Percentiles rank a stretch among this genome's conserved stretches.
These are phyloP conservation scores for Candida smagusa DNA, from an alignment of 1,139 yeast species.

Conservation along the genomic window DNA sequence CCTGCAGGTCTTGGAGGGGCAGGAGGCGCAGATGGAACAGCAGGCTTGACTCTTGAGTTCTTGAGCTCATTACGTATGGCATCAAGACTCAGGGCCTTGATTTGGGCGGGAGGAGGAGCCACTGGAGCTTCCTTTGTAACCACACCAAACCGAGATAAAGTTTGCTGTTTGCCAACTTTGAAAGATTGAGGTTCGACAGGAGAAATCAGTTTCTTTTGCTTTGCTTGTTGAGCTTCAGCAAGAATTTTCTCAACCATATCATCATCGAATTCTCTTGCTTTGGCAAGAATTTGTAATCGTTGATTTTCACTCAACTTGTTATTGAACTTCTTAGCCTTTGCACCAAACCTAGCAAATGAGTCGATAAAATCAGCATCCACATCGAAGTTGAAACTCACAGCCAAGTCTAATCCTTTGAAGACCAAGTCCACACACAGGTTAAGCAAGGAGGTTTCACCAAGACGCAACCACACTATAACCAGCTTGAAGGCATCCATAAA, in stretches of 20 bases:
- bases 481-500: slow-evolving; percentile 53
- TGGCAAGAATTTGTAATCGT: slow-evolving; percentile 51
- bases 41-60: slow-evolving; percentile 17
- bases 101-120: slow-evolving; percentile 37
- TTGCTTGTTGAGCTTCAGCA: slow-evolving; percentile 40
- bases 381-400: slow-evolving; percentile 47
- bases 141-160: slow-evolving; percentile 49
- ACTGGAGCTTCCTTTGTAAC: slow-evolving; percentile 34
- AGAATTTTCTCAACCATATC: slow-evolving; percentile 52
- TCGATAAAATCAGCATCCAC: slow-evolving; percentile 50
- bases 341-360: slow-evolving; percentile 59
- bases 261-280: slow-evolving; percentile 54
- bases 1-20: slow-evolving; percentile 85
- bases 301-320: slow-evolving; percentile 63
- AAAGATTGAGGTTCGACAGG: slow-evolving; percentile 5
- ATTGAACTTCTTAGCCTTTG: slow-evolving; percentile 61
- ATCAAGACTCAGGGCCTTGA: slow-evolving; percentile 37
- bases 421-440: slow-evolving; percentile 74
- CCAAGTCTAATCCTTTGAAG: slow-evolving; percentile 62
- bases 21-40: slow-evolving; percentile 19
- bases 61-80: slow-evolving; percentile 39
- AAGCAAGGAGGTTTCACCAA: slow-evolving; percentile 74
- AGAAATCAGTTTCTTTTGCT: slow-evolving; percentile 7
- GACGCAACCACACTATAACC: slow-evolving; percentile 74
- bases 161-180: slow-evolving; percentile 38